Evolutionary conservation across 495 filamentous ascomycete genomes (phyloP), one percentile per base, ranked within the genome.

Genomic region (Aspergillus avenaceus): DNA sequence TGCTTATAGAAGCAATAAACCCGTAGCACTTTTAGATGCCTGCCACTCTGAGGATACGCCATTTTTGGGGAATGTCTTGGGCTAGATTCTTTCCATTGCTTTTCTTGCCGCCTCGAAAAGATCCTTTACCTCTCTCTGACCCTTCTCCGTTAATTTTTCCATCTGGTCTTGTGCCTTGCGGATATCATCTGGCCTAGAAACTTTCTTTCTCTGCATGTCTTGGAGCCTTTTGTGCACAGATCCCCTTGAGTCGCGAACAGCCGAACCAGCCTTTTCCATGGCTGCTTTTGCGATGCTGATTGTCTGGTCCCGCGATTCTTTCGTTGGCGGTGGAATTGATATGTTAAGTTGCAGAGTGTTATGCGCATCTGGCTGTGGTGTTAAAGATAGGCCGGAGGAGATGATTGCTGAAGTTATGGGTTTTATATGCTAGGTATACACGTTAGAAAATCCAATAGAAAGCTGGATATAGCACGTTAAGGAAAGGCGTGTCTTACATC

Each of bases 61-160:
- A 22, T 31, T 29, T 12, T 9, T 54, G 1, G 22, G 8, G 5
- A 19, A 8, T 24, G 16, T 37, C 23, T 21, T 14, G 36, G 19
- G 21, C 63, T 32, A 75, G 40, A 46, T 56, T 36, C 72, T 67
- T 54, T 83, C 79, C 62, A 85, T 64, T 12, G 67, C 72, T 69
- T 82, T 84, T 64, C 79, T 77, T 9, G 78, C 77, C 23, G 72
- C 72, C 54, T 92, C 88, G 62, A 89, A 85, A 26, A 80, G 66
- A 49, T 75, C 77, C 66, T 84, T 85, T 13, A 91, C 80, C 51
- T 83, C 84, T 50, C 72, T 78, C 58, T 82, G 76, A 43, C 79
- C 77, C 60, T 83, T 83, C 51, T 91, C 85, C 29, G 87, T 81
- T 48, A 87, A 55, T 70, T 88, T 89, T 58, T 90, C 85, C 79